These are phyloP conservation scores for Ogataea neopini DNA, from an alignment of 805 yeast genomes.

Conservation along the genomic window DNA sequence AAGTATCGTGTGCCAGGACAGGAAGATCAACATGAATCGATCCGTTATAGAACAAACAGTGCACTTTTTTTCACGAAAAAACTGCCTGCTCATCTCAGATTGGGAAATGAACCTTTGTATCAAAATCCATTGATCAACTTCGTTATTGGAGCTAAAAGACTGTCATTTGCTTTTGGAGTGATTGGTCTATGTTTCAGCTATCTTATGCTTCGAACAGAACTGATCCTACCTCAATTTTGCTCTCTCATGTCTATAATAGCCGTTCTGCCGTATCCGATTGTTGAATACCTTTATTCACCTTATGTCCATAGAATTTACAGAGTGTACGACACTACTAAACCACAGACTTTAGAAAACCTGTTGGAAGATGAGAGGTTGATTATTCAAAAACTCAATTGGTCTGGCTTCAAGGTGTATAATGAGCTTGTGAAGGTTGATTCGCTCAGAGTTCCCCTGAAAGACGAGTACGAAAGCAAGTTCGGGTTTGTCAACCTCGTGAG, in stretches of 20 bases:
- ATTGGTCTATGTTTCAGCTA: conserved; percentile 66
- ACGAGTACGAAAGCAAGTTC: conserved; percentile 36
- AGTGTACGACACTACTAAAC: conserved; percentile 59
- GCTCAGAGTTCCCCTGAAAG: conserved; percentile 39
- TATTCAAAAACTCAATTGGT: conserved; percentile 63
- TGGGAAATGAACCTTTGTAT: conserved; percentile 64
- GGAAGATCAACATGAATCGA: conserved; percentile 21
- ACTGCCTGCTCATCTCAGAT: conserved; percentile 52
- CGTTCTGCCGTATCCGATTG: conserved; percentile 57
- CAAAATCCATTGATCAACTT: conserved; percentile 62
- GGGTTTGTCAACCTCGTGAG: conserved; percentile 55
- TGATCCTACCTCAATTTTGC: conserved; percentile 52
- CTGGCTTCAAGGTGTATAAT: conserved; percentile 68
- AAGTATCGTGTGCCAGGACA: conserved; percentile 27
- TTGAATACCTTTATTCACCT: conserved; percentile 56
- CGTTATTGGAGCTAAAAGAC: conserved; percentile 61
- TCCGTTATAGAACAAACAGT: conserved; percentile 33
- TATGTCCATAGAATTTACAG: conserved; percentile 74
- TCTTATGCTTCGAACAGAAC: conserved; percentile 52
- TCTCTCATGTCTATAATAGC: conserved; percentile 42
- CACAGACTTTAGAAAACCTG: conserved; percentile 66
- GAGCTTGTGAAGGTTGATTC: conserved; percentile 55
- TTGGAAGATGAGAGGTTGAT: conserved; percentile 62
- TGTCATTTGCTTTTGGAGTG: conserved; percentile 60
- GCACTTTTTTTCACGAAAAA: conserved; percentile 31